Base-by-base conservation (phyloP, 208 protist genomes). In the Trypanosomatidae sp. region DNA sequence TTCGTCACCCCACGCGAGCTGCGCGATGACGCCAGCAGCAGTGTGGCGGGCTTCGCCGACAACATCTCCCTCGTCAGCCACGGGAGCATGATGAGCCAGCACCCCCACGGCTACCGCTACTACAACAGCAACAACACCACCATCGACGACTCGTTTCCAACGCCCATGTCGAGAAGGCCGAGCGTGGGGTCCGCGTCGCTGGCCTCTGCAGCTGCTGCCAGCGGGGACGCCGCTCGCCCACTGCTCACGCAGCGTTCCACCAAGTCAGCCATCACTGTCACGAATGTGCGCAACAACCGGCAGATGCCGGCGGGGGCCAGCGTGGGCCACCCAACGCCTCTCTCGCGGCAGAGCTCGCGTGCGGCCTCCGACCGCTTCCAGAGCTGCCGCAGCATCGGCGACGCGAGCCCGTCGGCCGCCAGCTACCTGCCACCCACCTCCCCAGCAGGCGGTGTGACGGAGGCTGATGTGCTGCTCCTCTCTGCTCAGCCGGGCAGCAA, bases 21-120 rank as follows among this genome's bases (percentile, higher is more conserved):
- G 10, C 62, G 46, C 39, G 46, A 47, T 28, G 25, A 7, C 39
- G 43, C 15, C 3, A 46, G 66, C 67, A 73, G 59, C n/a, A n/a
- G n/a, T n/a, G 28, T 60, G 10, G 43, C 73, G 22, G 53, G 73
- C 58, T 6, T 72, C 9, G 28, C 73, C 12, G 44, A 67, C 58
- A 77, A 68, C 33, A 9, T 25, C 9, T 73, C 68, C 49, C 55
- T 79, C 41, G 28, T 69, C 19, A 79, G 74, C 62, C 50, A 66
- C n/a, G 74, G 74, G 25, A 79, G 74, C 68, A 73, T 79, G 68
- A 58, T 6, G 47, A 79, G 74, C 52, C 28, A 62, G 74, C 74
- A 50, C n/a, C 28, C 74, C 17, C 74, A 79, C 62, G 74, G 68
- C 19, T 79, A 79, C 69, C 19, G 30, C 28, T 79, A 73, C 62